These are phyloP conservation scores for Exophiala xenobiotica DNA, from an alignment of 2,329 filamentous ascomycete species.

Conservation along the genomic window DNA sequence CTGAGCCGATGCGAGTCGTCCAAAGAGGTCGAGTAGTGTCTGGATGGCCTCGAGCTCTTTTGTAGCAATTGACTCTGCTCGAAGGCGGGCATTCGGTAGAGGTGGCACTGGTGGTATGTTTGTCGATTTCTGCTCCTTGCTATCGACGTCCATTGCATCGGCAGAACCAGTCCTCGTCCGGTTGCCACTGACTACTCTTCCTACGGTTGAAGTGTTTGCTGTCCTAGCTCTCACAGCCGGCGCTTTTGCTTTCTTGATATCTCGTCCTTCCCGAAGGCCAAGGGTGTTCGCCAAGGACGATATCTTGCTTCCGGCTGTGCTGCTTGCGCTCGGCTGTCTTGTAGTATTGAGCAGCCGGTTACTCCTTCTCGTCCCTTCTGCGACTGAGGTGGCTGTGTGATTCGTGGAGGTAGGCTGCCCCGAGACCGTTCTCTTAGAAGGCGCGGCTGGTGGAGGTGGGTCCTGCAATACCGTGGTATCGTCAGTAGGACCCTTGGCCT, in stretches of 20 bases:
- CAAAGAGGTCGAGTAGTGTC: conserved; percentile 76
- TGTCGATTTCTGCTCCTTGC: conserved; percentile 55
- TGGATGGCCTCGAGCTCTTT: conserved; percentile 74
- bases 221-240: conserved; percentile 67
- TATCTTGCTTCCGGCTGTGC: conserved; percentile 51
- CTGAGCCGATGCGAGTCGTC: conserved; percentile 78
- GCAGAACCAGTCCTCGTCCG: conserved; percentile 65
- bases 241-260: conserved; percentile 80
- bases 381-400: conserved; percentile 54
- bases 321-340: conserved; percentile 54
- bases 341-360: conserved; percentile 70
- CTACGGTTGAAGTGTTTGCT: conserved; percentile 69
- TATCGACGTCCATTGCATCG: conserved; percentile 67
- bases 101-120: conserved; percentile 36
- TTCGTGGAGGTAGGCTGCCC: conserved; percentile 63
- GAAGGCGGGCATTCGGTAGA: conserved; percentile 36
- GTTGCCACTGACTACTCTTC: conserved; percentile 86
- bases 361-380: conserved; percentile 62
- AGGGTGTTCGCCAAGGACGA: conserved; percentile 59
- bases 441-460: conserved; percentile 46
- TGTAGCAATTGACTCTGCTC: conserved; percentile 23
- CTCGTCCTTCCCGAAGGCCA: conserved; percentile 63
- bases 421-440: conserved; percentile 79
- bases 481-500: conserved; percentile 41
- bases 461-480: conserved; percentile 38